These are phyloP conservation scores for Scleroderma bovista DNA, from an alignment of 768 basidiomycete species.

Conservation along the genomic window DNA sequence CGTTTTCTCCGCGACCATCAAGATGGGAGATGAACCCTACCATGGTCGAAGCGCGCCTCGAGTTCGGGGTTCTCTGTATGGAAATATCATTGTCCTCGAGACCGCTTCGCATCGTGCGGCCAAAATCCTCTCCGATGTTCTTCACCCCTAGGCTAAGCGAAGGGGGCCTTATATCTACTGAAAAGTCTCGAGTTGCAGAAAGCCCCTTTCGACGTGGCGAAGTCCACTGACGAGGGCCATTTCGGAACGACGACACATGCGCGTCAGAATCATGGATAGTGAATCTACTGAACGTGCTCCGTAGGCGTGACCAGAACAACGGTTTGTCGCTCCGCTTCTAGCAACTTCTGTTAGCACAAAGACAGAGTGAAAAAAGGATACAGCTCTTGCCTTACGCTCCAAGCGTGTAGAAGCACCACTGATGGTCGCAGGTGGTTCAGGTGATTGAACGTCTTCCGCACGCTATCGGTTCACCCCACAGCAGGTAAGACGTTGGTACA, in stretches of 20 bases:
- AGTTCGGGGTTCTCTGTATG: not conserved
- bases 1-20: not conserved
- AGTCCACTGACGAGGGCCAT: not conserved
- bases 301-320: not conserved
- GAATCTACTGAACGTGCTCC: not conserved
- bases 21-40: not conserved
- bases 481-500: too few species aligned
- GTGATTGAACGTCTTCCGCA: too few species aligned
- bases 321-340: not conserved
- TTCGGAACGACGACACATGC: not conserved
- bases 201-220: not conserved
- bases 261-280: not conserved
- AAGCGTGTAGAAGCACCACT: not conserved
- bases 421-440: too few species aligned
- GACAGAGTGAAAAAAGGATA: not conserved
- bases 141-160: not conserved
- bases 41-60: not conserved
- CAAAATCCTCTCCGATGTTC: not conserved
- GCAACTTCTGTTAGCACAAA: not conserved
- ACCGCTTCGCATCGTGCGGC: not conserved
- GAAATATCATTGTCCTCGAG: not conserved
- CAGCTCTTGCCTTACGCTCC: not conserved
- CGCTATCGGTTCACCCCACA: too few species aligned
- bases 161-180: not conserved
- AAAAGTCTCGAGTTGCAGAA: not conserved